A percentile compares a stretch with the other conserved stretches of the same genome.
Evolutionary conservation across 306 rosid genomes (phyloP).

Genomic region (Abrus pulchellus): DNA sequence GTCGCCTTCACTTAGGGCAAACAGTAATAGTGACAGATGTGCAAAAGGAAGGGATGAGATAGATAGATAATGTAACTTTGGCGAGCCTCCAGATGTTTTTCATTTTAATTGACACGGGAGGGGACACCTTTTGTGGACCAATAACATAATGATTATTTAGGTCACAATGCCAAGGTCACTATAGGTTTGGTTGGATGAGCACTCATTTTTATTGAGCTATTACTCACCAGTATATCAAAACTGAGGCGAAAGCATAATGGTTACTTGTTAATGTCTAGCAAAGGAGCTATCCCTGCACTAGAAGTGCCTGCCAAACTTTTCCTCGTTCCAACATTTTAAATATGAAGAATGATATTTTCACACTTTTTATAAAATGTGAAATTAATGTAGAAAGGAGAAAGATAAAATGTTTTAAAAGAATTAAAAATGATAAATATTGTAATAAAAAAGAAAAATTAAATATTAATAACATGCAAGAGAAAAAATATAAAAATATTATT

Average conservation of each 20-base stretch:
- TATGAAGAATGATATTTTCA: no score
- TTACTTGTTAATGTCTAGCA: constrained; percentile 9
- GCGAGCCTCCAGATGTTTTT: constrained; percentile 29
- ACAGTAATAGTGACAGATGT: constrained; percentile 7
- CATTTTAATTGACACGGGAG: constrained; percentile 38
- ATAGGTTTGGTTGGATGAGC: constrained; percentile 42
- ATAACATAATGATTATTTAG: constrained; percentile 51
- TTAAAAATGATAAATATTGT: no score
- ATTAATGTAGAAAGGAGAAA: no score
- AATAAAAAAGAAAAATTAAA: no score
- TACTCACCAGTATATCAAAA: constrained; percentile 11
- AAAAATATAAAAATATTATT: no score
- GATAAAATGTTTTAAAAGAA: no score
- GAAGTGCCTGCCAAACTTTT: neutral
- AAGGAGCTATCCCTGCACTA: neutral
- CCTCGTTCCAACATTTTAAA: constrained; percentile 30
- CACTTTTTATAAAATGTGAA: no score
- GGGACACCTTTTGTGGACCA: constrained; percentile 49
- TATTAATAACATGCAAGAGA: no score
- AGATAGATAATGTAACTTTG: constrained; percentile 40
- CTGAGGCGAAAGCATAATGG: constrained; percentile 30
- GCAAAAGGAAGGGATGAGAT: constrained; percentile 39
- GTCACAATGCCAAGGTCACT: constrained; percentile 52
- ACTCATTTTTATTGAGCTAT: constrained; percentile 43
- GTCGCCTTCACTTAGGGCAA: constrained; percentile 14